Evolutionary conservation across 192 early-diverging fungal species (phyloP).

Genomic region (Podila minutissima): DNA sequence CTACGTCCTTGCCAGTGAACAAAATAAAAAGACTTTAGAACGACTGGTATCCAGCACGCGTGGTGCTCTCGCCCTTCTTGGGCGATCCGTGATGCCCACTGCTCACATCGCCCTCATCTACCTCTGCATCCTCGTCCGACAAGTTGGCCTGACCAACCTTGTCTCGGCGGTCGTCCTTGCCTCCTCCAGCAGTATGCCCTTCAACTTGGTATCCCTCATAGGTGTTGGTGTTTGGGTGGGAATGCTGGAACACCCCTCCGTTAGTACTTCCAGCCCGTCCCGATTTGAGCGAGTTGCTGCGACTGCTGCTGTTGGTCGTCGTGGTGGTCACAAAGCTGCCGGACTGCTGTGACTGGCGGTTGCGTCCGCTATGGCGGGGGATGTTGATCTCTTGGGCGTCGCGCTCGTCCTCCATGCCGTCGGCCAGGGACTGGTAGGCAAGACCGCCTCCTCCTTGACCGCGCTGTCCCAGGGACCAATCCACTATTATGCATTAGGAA

Average conservation of each 20-base stretch:
- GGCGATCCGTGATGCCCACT: conserved; percentile 11
- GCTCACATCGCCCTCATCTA: background rate
- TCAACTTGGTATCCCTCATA: background rate
- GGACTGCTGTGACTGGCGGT: conserved; percentile 37
- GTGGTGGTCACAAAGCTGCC: conserved; percentile 27
- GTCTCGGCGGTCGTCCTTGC: conserved; percentile 34
- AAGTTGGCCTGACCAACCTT: conserved; percentile 40
- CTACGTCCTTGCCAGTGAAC: too few relatives aligned
- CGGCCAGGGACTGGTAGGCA: conserved; percentile 31
- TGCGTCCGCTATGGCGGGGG: conserved; percentile 29
- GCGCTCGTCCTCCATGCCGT: conserved; percentile 35
- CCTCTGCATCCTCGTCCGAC: conserved; percentile 27
- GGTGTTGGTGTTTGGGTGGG: background rate
- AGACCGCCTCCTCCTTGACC: conserved; percentile 12
- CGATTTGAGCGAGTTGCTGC: conserved; percentile 28
- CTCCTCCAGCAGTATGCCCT: background rate
- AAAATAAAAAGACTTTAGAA: background rate
- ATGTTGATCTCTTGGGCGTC: conserved; percentile 48
- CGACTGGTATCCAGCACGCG: conserved; percentile 18
- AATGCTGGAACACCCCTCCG: background rate
- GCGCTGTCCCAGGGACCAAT: conserved; percentile 17
- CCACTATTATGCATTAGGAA: background rate
- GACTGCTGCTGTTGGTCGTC: conserved; percentile 14
- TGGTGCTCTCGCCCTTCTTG: background rate
- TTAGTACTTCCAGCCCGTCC: conserved; percentile 27